Evolutionary conservation across 495 filamentous ascomycete species (phyloP).

Genomic region (Podospora anserina): DNA sequence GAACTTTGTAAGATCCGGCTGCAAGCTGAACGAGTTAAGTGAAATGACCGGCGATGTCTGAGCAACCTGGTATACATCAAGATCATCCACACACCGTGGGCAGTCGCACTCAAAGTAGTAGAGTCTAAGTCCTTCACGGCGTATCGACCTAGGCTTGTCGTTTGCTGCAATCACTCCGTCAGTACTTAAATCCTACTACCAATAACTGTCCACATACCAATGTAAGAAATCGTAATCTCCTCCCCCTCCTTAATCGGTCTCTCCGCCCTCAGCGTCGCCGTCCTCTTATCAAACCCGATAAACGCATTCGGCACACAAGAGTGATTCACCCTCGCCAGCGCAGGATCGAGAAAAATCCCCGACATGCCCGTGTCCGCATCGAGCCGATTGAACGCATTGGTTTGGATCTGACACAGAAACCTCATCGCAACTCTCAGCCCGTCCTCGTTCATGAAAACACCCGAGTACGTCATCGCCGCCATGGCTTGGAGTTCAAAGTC

Average conservation of each 20-base stretch:
- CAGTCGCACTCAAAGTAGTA: slow-evolving; percentile 47
- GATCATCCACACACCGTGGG: slow-evolving; percentile 39
- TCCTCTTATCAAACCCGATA: slow-evolving; percentile 45
- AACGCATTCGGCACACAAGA: slow-evolving; percentile 53
- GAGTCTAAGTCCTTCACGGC: slow-evolving; percentile 34
- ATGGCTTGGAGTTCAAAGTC: slow-evolving; percentile 48
- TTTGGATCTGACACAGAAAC: slow-evolving; percentile 37
- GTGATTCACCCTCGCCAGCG: slow-evolving; percentile 51
- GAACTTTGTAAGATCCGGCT: slow-evolving; percentile 25
- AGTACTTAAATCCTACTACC: slow-evolving; percentile 1
- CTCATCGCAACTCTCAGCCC: slow-evolving; percentile 7
- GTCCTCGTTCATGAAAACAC: slow-evolving; percentile 10
- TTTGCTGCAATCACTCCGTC: slow-evolving; percentile 27
- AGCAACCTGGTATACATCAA: slow-evolving; percentile 46
- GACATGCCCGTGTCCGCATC: slow-evolving; percentile 39
- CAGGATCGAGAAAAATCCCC: slow-evolving; percentile 44
- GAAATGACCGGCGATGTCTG: slow-evolving; percentile 32
- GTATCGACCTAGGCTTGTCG: slow-evolving; percentile 29
- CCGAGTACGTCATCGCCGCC: slow-evolving; percentile 41
- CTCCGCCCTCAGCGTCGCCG: slow-evolving; percentile 39
- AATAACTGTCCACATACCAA: slow-evolving; percentile 35
- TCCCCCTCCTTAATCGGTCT: slow-evolving; percentile 43
- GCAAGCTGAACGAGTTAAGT: slow-evolving; percentile 37
- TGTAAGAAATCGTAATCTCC: slow-evolving; percentile 51
- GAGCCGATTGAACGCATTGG: slow-evolving; percentile 45